These are phyloP conservation scores for Magnolia sinica DNA, from an alignment of 164 flowering plant genomes.

Conservation along the genomic window DNA sequence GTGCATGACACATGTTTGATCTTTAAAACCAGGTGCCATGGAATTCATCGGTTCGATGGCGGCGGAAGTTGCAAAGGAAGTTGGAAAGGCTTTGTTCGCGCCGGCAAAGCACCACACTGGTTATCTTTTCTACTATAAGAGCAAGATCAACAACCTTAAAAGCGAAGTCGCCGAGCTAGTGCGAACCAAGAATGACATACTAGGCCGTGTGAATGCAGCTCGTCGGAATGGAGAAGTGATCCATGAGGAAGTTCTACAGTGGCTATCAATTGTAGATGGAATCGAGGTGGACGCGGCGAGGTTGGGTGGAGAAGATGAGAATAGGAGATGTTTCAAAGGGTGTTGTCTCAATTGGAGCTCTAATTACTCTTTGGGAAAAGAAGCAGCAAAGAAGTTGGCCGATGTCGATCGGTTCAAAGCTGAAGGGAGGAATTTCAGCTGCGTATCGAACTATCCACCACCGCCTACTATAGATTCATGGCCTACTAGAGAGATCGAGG, in stretches of 20 bases:
- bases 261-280: constrained; percentile 1
- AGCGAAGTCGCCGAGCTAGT: neutral
- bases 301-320: neutral
- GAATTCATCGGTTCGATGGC: neutral
- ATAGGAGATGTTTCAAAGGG: neutral
- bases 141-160: neutral
- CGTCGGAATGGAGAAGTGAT: constrained; percentile 1
- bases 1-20: too few species aligned
- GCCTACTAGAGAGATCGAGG: neutral
- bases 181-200: neutral
- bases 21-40: neutral
- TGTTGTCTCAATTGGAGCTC: neutral
- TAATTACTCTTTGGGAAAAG: neutral
- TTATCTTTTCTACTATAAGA: neutral
- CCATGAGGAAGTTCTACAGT: neutral
- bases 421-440: constrained; percentile 6
- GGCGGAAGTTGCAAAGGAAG: neutral
- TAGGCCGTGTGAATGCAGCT: neutral
- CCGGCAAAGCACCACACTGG: neutral
- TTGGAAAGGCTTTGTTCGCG: neutral
- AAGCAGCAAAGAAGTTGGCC: neutral
- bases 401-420: neutral
- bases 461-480: neutral
- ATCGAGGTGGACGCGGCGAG: neutral
- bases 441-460: neutral